Evolutionary conservation across 2,329 filamentous ascomycete genomes (phyloP).

Genomic region (Phoma sp.): DNA sequence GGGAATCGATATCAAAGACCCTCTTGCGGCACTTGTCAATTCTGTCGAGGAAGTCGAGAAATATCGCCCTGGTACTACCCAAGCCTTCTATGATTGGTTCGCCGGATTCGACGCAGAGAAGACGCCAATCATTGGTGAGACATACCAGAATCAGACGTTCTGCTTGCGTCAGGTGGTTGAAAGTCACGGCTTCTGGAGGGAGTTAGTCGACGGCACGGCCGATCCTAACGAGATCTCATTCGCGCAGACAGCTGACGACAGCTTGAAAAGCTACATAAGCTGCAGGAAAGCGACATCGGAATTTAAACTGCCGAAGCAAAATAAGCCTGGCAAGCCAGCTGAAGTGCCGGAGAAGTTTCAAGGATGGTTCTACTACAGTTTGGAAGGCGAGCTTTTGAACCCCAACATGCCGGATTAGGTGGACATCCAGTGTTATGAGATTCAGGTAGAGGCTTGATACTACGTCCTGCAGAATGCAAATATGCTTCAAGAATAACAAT

Average conservation of each 20-base stretch:
- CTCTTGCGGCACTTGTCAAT: conserved; percentile 88
- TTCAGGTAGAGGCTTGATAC: too few species aligned
- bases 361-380: conserved; percentile 7
- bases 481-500: too few species aligned
- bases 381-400: background rate
- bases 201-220: conserved; percentile 49
- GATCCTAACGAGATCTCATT: conserved; percentile 49
- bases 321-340: conserved; percentile 5
- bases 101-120: conserved; percentile 64
- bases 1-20: conserved; percentile 95
- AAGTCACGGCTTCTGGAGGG: conserved; percentile 50
- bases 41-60: conserved; percentile 97
- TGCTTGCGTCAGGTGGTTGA: conserved; percentile 42
- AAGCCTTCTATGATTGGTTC: conserved; percentile 99
- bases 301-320: conserved; percentile 9
- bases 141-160: conserved; percentile 47
- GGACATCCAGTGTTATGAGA: background rate
- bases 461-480: too few species aligned
- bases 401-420: background rate
- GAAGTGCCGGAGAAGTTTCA: conserved; percentile 7
- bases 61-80: conserved; percentile 89
- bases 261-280: conserved; percentile 5
- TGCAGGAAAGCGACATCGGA: conserved; percentile 11
- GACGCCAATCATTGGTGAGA: conserved; percentile 47
- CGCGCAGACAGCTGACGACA: conserved; percentile 46